These are phyloP conservation scores for Graphium sp. DNA, from an alignment of 2,329 filamentous ascomycete species.

Conservation along the genomic window DNA sequence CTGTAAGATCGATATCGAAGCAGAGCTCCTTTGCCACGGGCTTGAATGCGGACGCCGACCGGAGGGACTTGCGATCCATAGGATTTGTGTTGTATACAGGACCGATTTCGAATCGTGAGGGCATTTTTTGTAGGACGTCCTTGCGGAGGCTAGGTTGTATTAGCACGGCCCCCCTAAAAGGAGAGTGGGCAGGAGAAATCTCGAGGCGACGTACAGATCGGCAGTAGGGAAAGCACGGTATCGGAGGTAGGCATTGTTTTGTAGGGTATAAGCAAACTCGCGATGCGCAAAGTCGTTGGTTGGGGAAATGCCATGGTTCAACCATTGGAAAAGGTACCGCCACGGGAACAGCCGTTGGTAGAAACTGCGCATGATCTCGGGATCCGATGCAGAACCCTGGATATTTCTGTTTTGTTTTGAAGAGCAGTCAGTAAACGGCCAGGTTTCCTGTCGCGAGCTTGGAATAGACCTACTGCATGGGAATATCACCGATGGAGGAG, in stretches of 20 bases:
- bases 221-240: conserved; percentile 56
- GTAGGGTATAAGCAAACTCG: conserved; percentile 92
- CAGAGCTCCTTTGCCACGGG: conserved; percentile 87
- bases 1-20: conserved; percentile 98
- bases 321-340: conserved; percentile 89
- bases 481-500: too few relatives aligned
- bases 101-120: conserved; percentile 92
- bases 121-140: conserved; percentile 75
- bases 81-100: conserved; percentile 94
- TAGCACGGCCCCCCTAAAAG: background rate
- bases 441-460: too few relatives aligned
- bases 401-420: too few relatives aligned
- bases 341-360: conserved; percentile 95
- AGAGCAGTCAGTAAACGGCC: too few relatives aligned
- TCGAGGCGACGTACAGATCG: conserved; percentile 26
- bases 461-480: conserved; percentile 33
- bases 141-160: conserved; percentile 73
- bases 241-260: conserved; percentile 79
- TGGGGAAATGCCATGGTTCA: conserved; percentile 81
- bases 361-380: conserved; percentile 70
- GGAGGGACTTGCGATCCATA: conserved; percentile 75
- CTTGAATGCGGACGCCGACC: conserved; percentile 66
- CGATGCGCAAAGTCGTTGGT: conserved; percentile 80
- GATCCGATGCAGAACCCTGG: conserved; percentile 5
- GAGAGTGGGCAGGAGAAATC: conserved; percentile 5